Percentiles rank a stretch among this genome's conserved stretches.
phyloP scores from a whole-genome alignment of 2,329 filamentous ascomycete species.

The Akanthomyces lecanii region DNA sequence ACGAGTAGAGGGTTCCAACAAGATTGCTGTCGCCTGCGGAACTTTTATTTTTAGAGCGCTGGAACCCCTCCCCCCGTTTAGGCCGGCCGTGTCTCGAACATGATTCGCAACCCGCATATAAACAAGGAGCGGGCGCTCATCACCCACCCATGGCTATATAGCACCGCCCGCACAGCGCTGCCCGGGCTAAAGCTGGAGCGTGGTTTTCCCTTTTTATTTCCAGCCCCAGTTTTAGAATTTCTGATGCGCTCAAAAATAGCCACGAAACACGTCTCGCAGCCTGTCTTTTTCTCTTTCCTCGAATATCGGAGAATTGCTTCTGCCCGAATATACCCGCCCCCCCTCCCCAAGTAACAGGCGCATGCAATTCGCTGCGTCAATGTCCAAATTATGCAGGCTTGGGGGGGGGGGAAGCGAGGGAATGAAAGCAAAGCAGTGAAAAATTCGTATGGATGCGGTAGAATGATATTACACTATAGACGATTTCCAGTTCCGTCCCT shows the following conservation, averaged over 20 bases:
- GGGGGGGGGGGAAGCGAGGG: too few relatives aligned
- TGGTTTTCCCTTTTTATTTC: not conserved
- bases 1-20: too few relatives aligned
- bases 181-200: not conserved
- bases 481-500: not conserved
- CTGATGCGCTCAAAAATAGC: not conserved
- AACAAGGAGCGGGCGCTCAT: too few relatives aligned
- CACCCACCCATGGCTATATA: too few relatives aligned
- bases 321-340: too few relatives aligned
- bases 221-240: not conserved
- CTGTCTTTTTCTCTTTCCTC: not conserved
- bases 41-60: not conserved
- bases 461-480: not conserved
- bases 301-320: too few relatives aligned
- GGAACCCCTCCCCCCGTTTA: not conserved
- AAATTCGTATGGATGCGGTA: not conserved
- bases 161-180: not conserved
- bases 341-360: too few relatives aligned
- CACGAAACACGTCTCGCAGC: conserved; percentile 1
- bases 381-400: not conserved
- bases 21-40: too few relatives aligned
- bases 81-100: not conserved
- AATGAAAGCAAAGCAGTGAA: not conserved
- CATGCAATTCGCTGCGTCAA: not conserved
- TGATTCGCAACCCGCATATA: not conserved